Percentiles rank a stretch among this genome's conserved stretches.
These are phyloP conservation scores for Cryptosporidium canis DNA, from an alignment of 169 alveolate genomes.

Conservation along the genomic window DNA sequence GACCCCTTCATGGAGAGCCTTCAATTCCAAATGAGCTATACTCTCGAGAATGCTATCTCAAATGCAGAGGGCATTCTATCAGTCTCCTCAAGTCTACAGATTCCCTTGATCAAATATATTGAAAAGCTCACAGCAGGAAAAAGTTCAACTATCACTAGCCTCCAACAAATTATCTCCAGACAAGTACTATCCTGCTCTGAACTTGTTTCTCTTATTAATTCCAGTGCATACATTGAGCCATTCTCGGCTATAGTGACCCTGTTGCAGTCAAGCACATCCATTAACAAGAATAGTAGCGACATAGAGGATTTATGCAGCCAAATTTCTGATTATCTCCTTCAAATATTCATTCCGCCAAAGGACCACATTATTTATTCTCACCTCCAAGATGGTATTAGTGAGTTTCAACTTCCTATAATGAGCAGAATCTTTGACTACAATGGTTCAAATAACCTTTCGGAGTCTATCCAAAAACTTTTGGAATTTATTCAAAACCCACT, in stretches of 20 bases:
- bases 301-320: conserved; percentile 24
- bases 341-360: conserved; percentile 41
- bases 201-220: background rate
- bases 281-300: background rate
- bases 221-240: background rate
- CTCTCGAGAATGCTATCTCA: conserved; percentile 33
- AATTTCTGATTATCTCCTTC: conserved; percentile 53
- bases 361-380: conserved; percentile 2
- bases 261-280: background rate
- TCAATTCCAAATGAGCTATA: conserved; percentile 3
- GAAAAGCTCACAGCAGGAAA: background rate
- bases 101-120: conserved; percentile 22
- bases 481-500: conserved; percentile 37
- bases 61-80: conserved; percentile 8
- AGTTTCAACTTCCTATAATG: conserved; percentile 9
- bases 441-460: background rate
- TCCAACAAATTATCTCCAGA: background rate
- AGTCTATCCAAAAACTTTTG: conserved; percentile 16
- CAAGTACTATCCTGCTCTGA: conserved; percentile 14
- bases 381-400: background rate
- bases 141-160: background rate
- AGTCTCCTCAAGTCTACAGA: background rate
- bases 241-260: conserved; percentile 12
- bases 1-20: background rate
- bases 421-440: conserved; percentile 16